Conservation (phyloP, 108 stramenopile genomes). For the Skeletonema grethae region DNA sequence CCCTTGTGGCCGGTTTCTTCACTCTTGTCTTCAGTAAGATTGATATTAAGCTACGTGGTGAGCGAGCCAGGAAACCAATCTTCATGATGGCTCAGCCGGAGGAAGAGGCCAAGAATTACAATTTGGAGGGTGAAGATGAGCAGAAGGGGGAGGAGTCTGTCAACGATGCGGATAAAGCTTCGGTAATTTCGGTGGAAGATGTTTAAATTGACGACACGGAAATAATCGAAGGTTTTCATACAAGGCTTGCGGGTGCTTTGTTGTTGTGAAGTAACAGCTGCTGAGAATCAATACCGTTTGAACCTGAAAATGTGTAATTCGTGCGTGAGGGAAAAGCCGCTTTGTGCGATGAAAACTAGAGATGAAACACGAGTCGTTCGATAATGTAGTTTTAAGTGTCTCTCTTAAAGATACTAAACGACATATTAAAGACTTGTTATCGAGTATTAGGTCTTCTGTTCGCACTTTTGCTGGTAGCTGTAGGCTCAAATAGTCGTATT, state of each 20-base stretch:
- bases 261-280: slow-evolving; percentile 5
- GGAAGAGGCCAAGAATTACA: slow-evolving; percentile 21
- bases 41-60: slow-evolving; percentile 67
- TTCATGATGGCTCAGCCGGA: slow-evolving; percentile 23
- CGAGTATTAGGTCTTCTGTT: background rate
- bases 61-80: slow-evolving; percentile 59
- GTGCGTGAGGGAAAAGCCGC: slow-evolving; percentile 61
- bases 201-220: background rate
- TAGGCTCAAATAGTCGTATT: slow-evolving; percentile 71
- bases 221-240: background rate
- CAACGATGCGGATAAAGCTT: background rate
- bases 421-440: background rate
- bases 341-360: background rate
- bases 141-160: background rate
- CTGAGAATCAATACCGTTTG: slow-evolving; percentile 48
- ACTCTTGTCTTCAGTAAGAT: slow-evolving; percentile 63
- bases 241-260: slow-evolving; percentile 4
- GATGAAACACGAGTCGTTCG: too few relatives aligned
- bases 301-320: slow-evolving; percentile 80
- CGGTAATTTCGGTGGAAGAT: background rate
- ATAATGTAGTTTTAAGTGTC: background rate
- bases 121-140: slow-evolving; percentile 30
- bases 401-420: background rate
- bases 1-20: slow-evolving; percentile 51
- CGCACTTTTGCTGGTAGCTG: slow-evolving; percentile 16